phyloP scores from a whole-genome alignment of 169 alveolate genomes.

The Cystoisospora suis region DNA sequence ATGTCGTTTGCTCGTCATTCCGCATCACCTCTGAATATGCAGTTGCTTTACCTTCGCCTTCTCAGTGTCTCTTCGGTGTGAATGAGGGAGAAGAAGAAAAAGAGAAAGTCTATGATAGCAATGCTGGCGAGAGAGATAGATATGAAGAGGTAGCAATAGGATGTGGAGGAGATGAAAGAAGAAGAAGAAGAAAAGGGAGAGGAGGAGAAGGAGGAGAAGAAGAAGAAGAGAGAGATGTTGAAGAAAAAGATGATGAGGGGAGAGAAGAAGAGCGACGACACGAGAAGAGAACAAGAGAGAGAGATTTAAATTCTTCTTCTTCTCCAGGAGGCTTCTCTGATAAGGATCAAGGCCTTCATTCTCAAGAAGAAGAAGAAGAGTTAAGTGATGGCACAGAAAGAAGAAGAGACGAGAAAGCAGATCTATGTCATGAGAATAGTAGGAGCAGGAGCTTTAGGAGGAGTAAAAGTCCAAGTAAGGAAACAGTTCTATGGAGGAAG shows the following conservation, averaged over 20 bases:
- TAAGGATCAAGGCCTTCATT: neutral
- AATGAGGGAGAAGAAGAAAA: neutral
- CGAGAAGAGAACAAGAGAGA: no score
- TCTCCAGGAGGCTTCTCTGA: neutral
- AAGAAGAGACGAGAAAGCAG: neutral
- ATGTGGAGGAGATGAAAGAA: neutral
- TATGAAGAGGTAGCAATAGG: neutral
- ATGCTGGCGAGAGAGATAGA: neutral
- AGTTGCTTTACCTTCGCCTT: neutral
- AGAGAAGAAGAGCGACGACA: neutral
- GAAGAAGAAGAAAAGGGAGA: neutral
- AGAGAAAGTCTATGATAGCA: neutral
- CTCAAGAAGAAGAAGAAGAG: neutral
- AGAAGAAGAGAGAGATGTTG: neutral
- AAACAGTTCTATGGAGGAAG: neutral
- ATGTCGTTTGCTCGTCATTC: conserved; percentile 38
- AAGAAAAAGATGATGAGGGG: neutral
- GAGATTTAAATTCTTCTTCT: no score
- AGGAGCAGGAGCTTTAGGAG: no score
- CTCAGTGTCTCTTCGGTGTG: neutral
- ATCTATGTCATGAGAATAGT: neutral
- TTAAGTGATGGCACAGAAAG: neutral
- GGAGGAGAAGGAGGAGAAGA: neutral
- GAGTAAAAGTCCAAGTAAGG: neutral
- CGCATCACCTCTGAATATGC: conserved; percentile 13